Evolutionary conservation across 768 basidiomycete genomes (phyloP).

Genomic region (Suillus discolor): DNA sequence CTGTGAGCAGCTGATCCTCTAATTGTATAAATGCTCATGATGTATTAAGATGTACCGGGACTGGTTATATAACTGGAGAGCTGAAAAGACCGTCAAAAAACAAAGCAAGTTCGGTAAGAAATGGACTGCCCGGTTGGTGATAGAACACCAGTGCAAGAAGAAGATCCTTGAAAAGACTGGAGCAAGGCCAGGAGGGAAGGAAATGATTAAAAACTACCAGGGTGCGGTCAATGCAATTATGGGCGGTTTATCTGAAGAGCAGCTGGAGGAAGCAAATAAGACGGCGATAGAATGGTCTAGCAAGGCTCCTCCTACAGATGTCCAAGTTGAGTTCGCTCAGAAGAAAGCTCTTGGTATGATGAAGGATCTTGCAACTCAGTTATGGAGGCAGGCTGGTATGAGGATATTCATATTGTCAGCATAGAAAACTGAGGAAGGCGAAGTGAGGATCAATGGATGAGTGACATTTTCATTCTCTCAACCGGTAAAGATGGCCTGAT

Average conservation of each 20-base stretch:
- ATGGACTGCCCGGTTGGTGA: not conserved
- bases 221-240: too few species aligned
- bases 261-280: too few species aligned
- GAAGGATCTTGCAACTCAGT: too few species aligned
- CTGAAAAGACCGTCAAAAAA: not conserved
- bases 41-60: not conserved
- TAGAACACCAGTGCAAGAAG: too few species aligned
- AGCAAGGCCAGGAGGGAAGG: not conserved
- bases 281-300: too few species aligned
- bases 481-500: not conserved
- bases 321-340: too few species aligned
- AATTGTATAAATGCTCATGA: not conserved
- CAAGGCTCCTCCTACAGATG: too few species aligned
- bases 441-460: not conserved
- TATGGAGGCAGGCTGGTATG: too few species aligned
- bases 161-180: too few species aligned
- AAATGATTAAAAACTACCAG: not conserved
- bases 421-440: not conserved
- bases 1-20: not conserved
- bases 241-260: too few species aligned
- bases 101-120: not conserved
- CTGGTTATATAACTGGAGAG: slow-evolving; percentile 3
- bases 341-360: too few species aligned
- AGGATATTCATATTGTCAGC: not conserved
- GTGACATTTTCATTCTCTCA: not conserved